A percentile compares a stretch with the other conserved stretches of the same genome.
These are phyloP conservation scores for Myxozyma neglecta DNA, from an alignment of 805 yeast species.

Conservation along the genomic window DNA sequence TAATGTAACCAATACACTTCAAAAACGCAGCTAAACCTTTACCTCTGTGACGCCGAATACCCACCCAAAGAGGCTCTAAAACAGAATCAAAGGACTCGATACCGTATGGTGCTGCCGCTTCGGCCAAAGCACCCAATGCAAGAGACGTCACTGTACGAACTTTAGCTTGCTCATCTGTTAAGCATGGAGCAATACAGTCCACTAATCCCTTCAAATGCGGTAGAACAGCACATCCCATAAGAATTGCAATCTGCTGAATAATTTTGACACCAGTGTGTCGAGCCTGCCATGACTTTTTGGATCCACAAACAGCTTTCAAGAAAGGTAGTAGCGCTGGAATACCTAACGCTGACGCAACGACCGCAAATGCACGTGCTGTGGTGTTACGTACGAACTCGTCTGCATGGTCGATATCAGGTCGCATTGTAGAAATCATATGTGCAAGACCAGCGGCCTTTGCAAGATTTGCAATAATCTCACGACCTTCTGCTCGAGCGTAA, in stretches of 20 bases:
- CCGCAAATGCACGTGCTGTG: constrained; percentile 78
- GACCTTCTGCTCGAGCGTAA: constrained; percentile 71
- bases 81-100: constrained; percentile 78
- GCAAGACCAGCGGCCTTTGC: constrained; percentile 82
- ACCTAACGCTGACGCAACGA: constrained; percentile 79
- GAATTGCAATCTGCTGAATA: constrained; percentile 70
- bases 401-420: constrained; percentile 78
- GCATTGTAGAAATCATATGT: constrained; percentile 70
- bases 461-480: constrained; percentile 71
- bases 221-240: constrained; percentile 68
- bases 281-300: constrained; percentile 77
- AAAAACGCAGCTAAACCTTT: constrained; percentile 71
- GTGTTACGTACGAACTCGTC: constrained; percentile 79
- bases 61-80: constrained; percentile 78
- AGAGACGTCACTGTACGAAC: constrained; percentile 71
- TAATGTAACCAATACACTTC: constrained; percentile 72
- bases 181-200: constrained; percentile 55
- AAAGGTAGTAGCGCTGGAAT: constrained; percentile 72
- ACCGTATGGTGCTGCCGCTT: constrained; percentile 82
- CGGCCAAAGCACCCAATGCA: constrained; percentile 74
- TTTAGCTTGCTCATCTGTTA: constrained; percentile 66
- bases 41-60: constrained; percentile 75
- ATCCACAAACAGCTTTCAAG: constrained; percentile 71
- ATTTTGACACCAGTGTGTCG: constrained; percentile 79
- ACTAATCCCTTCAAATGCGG: constrained; percentile 72